Evolutionary conservation across 208 protist species (phyloP).

Genomic region (Leishmania arabica): DNA sequence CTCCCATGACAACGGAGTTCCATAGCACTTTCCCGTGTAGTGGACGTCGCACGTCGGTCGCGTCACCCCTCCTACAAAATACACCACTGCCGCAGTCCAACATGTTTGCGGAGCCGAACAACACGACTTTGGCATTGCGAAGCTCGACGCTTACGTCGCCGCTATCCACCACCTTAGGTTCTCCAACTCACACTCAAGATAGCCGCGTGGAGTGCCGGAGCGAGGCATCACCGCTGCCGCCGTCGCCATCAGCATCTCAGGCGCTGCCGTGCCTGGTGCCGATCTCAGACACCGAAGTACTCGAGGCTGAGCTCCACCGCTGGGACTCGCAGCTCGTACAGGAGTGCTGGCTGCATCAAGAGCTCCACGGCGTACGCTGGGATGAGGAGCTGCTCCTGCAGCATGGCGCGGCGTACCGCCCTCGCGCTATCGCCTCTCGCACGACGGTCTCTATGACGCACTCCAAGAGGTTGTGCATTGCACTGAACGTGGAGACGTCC

Average conservation of each 20-base stretch:
- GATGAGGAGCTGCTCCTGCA: conserved; percentile 47
- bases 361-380: conserved; percentile 59
- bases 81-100: not conserved
- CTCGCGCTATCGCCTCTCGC: conserved; percentile 58
- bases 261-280: conserved; percentile 23
- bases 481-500: conserved; percentile 64
- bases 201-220: not conserved
- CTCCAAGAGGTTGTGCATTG: conserved; percentile 68
- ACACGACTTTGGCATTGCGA: not conserved
- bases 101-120: not conserved
- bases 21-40: not conserved
- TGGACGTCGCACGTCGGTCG: not conserved
- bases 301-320: conserved; percentile 56
- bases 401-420: conserved; percentile 63
- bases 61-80: not conserved
- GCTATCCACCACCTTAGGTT: not conserved
- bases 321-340: conserved; percentile 52
- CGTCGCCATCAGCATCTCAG: not conserved
- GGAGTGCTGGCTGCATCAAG: conserved; percentile 72
- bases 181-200: not conserved
- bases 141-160: not conserved
- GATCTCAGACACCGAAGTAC: conserved; percentile 55
- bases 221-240: not conserved
- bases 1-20: conserved; percentile 13
- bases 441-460: conserved; percentile 52